Percentiles rank a stretch among this genome's conserved stretches.
These are phyloP conservation scores for Kregervanrija pseudodelftensis DNA, from an alignment of 805 yeast species.

Conservation along the genomic window DNA sequence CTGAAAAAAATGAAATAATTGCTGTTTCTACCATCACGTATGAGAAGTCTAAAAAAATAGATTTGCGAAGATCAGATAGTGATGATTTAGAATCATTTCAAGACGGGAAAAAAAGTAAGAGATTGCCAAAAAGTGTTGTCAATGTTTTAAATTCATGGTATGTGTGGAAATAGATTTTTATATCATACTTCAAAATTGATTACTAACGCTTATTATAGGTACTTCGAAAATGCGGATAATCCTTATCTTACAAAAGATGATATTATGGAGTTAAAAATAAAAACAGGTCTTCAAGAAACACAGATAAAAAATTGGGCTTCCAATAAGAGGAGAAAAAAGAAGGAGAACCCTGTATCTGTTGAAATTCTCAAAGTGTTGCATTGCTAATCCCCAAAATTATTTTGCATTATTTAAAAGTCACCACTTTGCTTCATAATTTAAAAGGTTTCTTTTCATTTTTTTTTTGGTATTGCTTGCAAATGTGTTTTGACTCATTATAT, in stretches of 20 bases:
- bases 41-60: background rate
- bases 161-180: background rate
- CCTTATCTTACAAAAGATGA: slow-evolving; percentile 8
- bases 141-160: slow-evolving; percentile 3
- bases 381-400: too few species aligned
- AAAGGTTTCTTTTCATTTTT: too few species aligned
- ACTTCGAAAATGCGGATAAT: slow-evolving; percentile 4
- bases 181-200: background rate
- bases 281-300: slow-evolving; percentile 1
- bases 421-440: too few species aligned
- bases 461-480: too few species aligned
- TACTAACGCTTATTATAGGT: slow-evolving; percentile 3
- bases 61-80: background rate
- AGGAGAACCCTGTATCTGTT: background rate
- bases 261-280: background rate
- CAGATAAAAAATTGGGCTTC: slow-evolving; percentile 9
- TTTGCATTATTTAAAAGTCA: too few species aligned
- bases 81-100: background rate
- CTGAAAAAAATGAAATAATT: background rate
- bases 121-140: slow-evolving; percentile 2
- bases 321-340: slow-evolving; percentile 6
- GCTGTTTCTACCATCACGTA: too few species aligned
- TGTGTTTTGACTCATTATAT: too few species aligned
- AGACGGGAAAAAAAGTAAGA: background rate
- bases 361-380: too few species aligned